Evolutionary conservation across 176 grass and related monocot genomes (phyloP).

Genomic region (Aechmea fasciata): DNA sequence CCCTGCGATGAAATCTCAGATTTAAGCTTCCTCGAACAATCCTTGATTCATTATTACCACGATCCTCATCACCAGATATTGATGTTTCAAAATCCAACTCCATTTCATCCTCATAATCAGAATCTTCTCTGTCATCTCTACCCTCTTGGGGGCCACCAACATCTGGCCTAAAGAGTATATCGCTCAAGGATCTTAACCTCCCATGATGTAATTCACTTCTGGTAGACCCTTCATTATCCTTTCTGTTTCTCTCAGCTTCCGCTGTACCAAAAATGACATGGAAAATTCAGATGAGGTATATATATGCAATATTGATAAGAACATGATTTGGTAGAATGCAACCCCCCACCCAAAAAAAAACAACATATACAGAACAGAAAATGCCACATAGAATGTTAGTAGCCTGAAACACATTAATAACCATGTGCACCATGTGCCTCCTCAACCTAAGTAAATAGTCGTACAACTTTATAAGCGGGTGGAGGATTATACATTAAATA

Average conservation of each 20-base stretch:
- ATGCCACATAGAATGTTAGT: background rate
- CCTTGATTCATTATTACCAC: conserved; percentile 57
- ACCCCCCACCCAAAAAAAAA: background rate
- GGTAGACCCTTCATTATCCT: conserved; percentile 42
- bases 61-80: conserved; percentile 61
- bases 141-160: conserved; percentile 42
- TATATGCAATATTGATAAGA: too few relatives aligned
- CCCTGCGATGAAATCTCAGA: conserved; percentile 52
- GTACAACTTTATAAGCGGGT: too few relatives aligned
- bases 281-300: background rate
- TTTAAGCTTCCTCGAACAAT: conserved; percentile 53
- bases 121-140: conserved; percentile 47
- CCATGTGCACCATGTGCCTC: too few relatives aligned
- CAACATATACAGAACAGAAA: background rate
- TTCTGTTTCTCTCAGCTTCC: conserved; percentile 64
- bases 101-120: conserved; percentile 86
- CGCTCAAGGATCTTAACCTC: conserved; percentile 61
- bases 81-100: conserved; percentile 89
- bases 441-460: too few relatives aligned
- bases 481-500: too few relatives aligned
- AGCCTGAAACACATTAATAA: background rate
- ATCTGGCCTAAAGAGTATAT: conserved; percentile 67
- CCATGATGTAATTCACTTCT: conserved; percentile 36
- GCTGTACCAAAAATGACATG: conserved; percentile 30
- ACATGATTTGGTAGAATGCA: too few relatives aligned